phyloP scores from a whole-genome alignment of 2,329 filamentous ascomycete species.

The Phialophora verrucosa region DNA sequence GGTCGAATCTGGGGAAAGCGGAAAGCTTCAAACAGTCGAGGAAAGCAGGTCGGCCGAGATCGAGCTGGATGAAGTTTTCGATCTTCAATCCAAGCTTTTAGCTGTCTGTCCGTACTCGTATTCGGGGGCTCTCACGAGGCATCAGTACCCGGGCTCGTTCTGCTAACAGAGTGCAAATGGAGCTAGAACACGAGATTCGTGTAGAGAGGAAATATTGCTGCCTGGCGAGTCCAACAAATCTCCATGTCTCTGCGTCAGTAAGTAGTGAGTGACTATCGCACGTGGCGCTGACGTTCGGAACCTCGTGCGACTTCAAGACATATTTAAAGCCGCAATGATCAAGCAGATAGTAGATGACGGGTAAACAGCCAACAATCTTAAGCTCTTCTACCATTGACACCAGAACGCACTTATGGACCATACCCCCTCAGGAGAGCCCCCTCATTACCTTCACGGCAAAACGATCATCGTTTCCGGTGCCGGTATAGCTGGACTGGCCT shows the following conservation, averaged over 20 bases:
- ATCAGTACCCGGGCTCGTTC: neutral
- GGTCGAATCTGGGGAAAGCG: conserved; percentile 21
- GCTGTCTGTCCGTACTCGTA: neutral
- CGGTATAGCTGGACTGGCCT: conserved; percentile 54
- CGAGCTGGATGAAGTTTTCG: neutral
- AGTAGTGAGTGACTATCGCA: neutral
- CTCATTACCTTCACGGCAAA: conserved; percentile 42
- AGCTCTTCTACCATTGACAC: neutral
- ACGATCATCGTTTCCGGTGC: conserved; percentile 52
- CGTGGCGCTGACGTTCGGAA: neutral
- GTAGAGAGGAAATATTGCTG: conserved; percentile 4
- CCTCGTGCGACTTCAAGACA: no score
- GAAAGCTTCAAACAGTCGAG: neutral
- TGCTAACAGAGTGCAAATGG: no score
- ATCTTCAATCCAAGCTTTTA: no score
- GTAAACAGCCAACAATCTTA: neutral
- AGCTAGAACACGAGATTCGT: neutral
- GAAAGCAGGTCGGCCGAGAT: neutral
- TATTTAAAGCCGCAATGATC: neutral
- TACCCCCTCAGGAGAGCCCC: neutral
- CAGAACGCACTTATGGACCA: neutral
- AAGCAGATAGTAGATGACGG: neutral
- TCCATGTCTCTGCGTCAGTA: neutral
- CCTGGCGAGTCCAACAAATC: conserved; percentile 1
- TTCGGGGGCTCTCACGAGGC: neutral